Base-by-base conservation (phyloP, 139 green algal species). In the Deuterostichococcus epilithicus region DNA sequence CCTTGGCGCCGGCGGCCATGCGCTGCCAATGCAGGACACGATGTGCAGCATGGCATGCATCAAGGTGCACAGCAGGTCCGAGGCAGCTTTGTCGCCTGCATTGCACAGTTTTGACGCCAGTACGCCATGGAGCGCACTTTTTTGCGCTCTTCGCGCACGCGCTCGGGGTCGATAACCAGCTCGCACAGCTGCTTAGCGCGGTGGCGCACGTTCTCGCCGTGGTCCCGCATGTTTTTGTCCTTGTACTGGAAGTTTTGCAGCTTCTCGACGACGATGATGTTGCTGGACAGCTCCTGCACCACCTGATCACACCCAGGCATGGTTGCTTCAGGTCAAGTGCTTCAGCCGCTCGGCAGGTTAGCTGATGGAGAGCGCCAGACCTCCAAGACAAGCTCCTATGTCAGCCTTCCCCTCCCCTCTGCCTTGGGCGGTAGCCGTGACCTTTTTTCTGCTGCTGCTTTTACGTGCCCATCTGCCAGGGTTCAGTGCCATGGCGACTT, bases 151-250 rank as follows among this genome's bases (percentile, higher is more conserved):
- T 86, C 81, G 34, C 78, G 73, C 2, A 97, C 69, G 30, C 84
- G 78, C 32, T 93, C 80, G 0, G 70, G 60, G 66, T 92, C 85
- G 63, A 71, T 80, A 3, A 97, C 78, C 6, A 97, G 88, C 22
- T 78, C 60, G 30, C 81, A 78, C 15, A 97, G 77, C 66, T 93
- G 88, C 35, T 91, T 88, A 0, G 94, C 93, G 18, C 94, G 85
- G 82, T 97, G 90, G 35, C 94, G 85, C 68, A 97, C 93, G 78
- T 97, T 97, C 70, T 92, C 81, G 45, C 92, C 92, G 81, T 91
- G 88, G 77, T 96, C 93, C 58, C 80, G 81, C 0, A 91, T 87
- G 34, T 94, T 88, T 0, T 77, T 44, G 72, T 97, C 92, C 83
- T 91, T 94, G 84, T 93, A 97, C 76, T 96, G 76, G 73, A 97